These are phyloP conservation scores for Scheffersomyces lignosus DNA, from an alignment of 805 yeast species.

Conservation along the genomic window DNA sequence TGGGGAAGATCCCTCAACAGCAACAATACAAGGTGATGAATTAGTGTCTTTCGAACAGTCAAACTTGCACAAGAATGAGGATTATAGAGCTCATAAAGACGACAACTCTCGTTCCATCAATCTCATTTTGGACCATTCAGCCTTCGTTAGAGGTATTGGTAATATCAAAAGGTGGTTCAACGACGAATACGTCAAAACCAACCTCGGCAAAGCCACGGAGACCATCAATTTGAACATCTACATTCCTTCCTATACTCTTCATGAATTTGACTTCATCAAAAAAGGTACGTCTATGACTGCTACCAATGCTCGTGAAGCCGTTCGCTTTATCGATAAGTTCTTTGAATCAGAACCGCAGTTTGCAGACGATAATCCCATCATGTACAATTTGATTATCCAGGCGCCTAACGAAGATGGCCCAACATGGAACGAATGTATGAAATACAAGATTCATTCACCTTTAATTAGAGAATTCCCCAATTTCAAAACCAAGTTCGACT, in stretches of 20 bases:
- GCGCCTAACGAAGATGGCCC: constrained; percentile 48
- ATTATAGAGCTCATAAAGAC: background rate
- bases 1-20: background rate
- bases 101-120: constrained; percentile 15
- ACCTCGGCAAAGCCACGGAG: constrained; percentile 15
- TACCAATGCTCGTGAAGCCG: constrained; percentile 64
- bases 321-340: constrained; percentile 55
- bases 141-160: constrained; percentile 67
- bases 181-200: constrained; percentile 30
- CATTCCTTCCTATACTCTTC: constrained; percentile 50
- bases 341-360: constrained; percentile 24
- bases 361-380: constrained; percentile 6
- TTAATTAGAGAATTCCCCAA: constrained; percentile 52
- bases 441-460: constrained; percentile 48
- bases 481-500: constrained; percentile 35
- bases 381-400: constrained; percentile 32
- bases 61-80: background rate
- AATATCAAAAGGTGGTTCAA: constrained; percentile 64
- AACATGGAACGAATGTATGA: constrained; percentile 48
- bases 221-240: constrained; percentile 34
- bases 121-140: constrained; percentile 66
- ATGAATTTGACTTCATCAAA: constrained; percentile 20
- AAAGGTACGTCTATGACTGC: constrained; percentile 57
- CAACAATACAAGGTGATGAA: constrained; percentile 1
- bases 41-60: constrained; percentile 2